Percentiles rank a stretch among this genome's conserved stretches.
phyloP scores from a whole-genome alignment of 1,284 basidiomycete species.

The Cryptococcus neoformans region DNA sequence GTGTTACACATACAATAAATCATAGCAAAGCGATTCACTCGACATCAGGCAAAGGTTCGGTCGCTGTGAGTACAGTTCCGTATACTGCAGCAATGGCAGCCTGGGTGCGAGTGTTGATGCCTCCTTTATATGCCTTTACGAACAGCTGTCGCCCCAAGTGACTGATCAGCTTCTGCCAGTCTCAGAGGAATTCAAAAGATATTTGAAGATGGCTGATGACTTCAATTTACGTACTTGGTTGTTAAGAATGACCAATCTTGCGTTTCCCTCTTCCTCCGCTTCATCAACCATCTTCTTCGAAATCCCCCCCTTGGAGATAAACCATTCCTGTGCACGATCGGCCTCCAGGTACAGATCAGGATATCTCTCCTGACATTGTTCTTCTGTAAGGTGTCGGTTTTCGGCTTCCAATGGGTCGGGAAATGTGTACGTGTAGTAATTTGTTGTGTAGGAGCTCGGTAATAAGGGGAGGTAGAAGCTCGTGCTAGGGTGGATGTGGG shows the following conservation, averaged over 20 bases:
- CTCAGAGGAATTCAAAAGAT: too few species aligned
- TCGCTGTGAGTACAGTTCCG: slow-evolving; percentile 30
- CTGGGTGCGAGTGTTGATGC: slow-evolving; percentile 29
- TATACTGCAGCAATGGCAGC: slow-evolving; percentile 33
- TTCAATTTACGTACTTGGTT: slow-evolving; percentile 27
- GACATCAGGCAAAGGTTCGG: slow-evolving; percentile 42
- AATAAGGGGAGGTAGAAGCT: slow-evolving; percentile 6
- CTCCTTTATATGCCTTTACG: slow-evolving; percentile 36
- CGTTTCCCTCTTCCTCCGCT: slow-evolving; percentile 32
- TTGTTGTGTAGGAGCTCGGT: neutral
- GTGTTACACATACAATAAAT: neutral
- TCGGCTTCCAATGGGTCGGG: slow-evolving; percentile 5
- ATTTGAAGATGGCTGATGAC: too few species aligned
- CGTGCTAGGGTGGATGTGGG: slow-evolving; percentile 5
- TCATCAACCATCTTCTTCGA: slow-evolving; percentile 31
- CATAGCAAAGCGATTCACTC: slow-evolving; percentile 21
- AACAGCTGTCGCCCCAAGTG: slow-evolving; percentile 25
- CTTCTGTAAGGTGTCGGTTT: slow-evolving; percentile 26
- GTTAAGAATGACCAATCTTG: slow-evolving; percentile 38
- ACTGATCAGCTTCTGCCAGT: neutral
- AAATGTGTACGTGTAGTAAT: neutral
- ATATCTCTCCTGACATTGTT: slow-evolving; percentile 32
- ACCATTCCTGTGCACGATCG: slow-evolving; percentile 35
- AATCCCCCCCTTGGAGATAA: slow-evolving; percentile 31
- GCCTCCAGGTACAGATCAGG: slow-evolving; percentile 42